These are phyloP conservation scores for Talaromyces sp. DNA, from an alignment of 2,329 filamentous ascomycete genomes.

Conservation along the genomic window DNA sequence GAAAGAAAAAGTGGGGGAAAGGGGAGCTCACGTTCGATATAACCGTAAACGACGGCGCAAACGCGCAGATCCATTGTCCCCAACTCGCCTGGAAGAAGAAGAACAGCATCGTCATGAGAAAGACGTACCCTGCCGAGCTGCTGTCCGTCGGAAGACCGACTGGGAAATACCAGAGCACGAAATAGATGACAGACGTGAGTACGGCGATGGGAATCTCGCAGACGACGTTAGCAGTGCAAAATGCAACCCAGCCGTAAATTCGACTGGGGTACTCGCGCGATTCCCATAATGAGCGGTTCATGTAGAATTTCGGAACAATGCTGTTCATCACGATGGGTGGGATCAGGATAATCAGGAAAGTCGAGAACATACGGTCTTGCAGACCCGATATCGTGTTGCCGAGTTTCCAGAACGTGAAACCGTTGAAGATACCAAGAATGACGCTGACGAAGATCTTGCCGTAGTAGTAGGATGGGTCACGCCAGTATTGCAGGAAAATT, in stretches of 20 bases:
- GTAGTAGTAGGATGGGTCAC: conserved; percentile 72
- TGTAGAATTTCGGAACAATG: conserved; percentile 73
- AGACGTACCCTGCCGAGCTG: conserved; percentile 67
- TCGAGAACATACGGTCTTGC: conserved; percentile 74
- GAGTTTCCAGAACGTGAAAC: conserved; percentile 72
- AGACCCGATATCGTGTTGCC: conserved; percentile 63
- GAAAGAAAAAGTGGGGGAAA: no score
- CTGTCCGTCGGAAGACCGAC: conserved; percentile 65
- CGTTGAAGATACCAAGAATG: conserved; percentile 72
- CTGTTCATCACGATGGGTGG: conserved; percentile 69
- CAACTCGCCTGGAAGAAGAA: conserved; percentile 70
- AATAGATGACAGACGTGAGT: conserved; percentile 64
- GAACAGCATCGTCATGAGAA: conserved; percentile 74
- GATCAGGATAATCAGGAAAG: conserved; percentile 62
- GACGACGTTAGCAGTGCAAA: conserved; percentile 68
- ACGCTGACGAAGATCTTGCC: conserved; percentile 70
- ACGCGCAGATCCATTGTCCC: conserved; percentile 83
- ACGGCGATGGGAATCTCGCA: conserved; percentile 69
- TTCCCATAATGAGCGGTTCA: conserved; percentile 69
- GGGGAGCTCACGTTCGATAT: conserved; percentile 57
- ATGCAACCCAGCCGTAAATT: conserved; percentile 75
- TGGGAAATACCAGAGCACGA: conserved; percentile 71
- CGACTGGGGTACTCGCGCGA: conserved; percentile 68
- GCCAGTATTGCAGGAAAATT: conserved; percentile 70
- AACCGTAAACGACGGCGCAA: conserved; percentile 73